These are phyloP conservation scores for Cucurbita argyrosperma DNA, from an alignment of 306 rosid genomes.

Conservation along the genomic window DNA sequence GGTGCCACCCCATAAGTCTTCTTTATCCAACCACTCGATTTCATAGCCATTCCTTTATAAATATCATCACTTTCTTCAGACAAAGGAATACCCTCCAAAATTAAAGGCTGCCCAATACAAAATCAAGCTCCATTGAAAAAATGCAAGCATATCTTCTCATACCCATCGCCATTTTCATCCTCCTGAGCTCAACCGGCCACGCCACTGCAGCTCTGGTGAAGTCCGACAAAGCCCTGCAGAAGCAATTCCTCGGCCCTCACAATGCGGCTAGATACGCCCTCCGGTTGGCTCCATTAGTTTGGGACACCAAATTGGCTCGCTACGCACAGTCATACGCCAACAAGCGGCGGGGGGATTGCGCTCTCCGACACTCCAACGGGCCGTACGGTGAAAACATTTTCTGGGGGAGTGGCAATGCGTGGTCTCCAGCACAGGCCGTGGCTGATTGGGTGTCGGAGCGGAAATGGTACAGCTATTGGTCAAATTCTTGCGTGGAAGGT, in stretches of 20 bases:
- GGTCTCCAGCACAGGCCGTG: conserved; percentile 65
- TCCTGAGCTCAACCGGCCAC: conserved; percentile 6
- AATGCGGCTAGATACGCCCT: conserved; percentile 37
- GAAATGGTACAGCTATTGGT: conserved; percentile 33
- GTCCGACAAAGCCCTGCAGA: conserved; percentile 1
- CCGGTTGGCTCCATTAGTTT: conserved; percentile 28
- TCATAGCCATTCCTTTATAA: conserved; percentile 8
- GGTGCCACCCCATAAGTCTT: conserved; percentile 47
- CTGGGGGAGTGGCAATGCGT: conserved; percentile 76
- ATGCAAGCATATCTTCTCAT: conserved; percentile 6
- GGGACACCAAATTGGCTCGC: conserved; percentile 31
- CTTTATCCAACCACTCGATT: conserved; percentile 11
- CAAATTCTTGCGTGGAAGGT: conserved; percentile 41
- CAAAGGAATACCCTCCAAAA: not conserved
- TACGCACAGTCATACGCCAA: conserved; percentile 66
- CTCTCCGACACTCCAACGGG: conserved; percentile 53
- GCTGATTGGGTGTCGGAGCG: conserved; percentile 57
- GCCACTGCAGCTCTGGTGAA: not conserved
- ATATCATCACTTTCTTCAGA: not conserved
- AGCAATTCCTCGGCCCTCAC: conserved; percentile 55
- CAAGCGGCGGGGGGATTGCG: conserved; percentile 57
- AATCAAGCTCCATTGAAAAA: conserved; percentile 5
- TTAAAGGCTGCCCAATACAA: not conserved
- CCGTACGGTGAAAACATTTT: conserved; percentile 89
- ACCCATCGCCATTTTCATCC: conserved; percentile 8